Base-by-base conservation (phyloP, 1,139 yeast species). In the Dujonia santamariae region DNA sequence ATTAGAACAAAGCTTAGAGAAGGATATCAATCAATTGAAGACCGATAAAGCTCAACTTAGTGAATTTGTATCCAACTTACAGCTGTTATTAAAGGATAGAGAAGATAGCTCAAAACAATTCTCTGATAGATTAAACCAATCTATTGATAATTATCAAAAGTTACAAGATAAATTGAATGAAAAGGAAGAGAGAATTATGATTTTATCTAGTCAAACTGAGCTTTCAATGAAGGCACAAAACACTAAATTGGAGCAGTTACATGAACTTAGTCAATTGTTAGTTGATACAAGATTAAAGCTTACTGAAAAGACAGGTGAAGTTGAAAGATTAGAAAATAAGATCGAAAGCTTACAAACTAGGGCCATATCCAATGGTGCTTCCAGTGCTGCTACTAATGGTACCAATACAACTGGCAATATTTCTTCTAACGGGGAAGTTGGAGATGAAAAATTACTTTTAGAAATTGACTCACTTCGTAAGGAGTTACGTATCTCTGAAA, bases 181-280 rank as follows among this genome's bases (percentile, higher is more conserved):
- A 28, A 72, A 77, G 41, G 75, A 72, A 31, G 73, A 67, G 38
- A 72, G 73, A 38, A 61, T 76, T 23, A 62, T 61, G 26, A 64
- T 71, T 16, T 54, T 70, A 30, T 48, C 74, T 9, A 66, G 60
- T 34, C 78, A 78, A 39, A 70, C 78, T 23, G 83, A 77, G 36
- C 57, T 72, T 39, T 82, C 82, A 17, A 56, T 75, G 31, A 74
- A 72, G 40, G 78, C 85, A 31, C 84, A 79, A 48, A 86, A 83
- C 48, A 66, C 75, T 14, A 80, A 81, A 51, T 67, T 85, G 37
- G 92, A 84, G 40, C 66, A 72, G 27, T 67, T 82, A 19, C 63
- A 63, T 28, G 85, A 82, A 39, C 52, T 78, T 25, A 59, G 69
- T 22, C 47, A 61, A 18, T 50, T 66, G 4, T 62, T 74, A 16